Conservation (phyloP, 75 land plant species). For the Sequoia sempervirens region DNA sequence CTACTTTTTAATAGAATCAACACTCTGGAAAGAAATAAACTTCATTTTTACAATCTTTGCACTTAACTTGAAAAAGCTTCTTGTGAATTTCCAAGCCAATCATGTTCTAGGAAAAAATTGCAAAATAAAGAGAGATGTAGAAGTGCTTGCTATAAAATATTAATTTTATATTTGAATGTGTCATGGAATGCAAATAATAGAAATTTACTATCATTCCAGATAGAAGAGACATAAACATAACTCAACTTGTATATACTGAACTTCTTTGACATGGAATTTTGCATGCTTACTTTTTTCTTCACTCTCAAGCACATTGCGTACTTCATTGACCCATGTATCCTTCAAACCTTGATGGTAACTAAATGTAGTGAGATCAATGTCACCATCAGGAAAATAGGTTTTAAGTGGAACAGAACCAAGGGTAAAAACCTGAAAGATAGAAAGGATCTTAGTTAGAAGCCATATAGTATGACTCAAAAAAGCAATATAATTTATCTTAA, state of each 20-base stretch:
- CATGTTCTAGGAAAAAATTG: background rate
- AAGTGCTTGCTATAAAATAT: background rate
- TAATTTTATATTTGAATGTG: background rate
- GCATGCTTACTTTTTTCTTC: conserved; percentile 75
- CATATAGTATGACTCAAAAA: background rate
- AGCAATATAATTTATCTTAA: background rate
- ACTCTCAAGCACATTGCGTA: conserved; percentile 64
- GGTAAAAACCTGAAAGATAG: conserved; percentile 57
- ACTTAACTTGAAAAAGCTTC: background rate
- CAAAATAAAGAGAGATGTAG: background rate
- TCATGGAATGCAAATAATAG: background rate
- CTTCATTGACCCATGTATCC: conserved; percentile 83
- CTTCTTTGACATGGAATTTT: conserved; percentile 83
- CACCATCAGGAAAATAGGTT: conserved; percentile 95
- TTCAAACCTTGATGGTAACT: conserved; percentile 54
- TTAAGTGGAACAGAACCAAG: conserved; percentile 93
- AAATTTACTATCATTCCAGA: background rate
- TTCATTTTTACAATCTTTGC: too few species aligned
- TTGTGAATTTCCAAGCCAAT: background rate
- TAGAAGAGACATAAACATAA: conserved; percentile 27
- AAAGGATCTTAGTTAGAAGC: background rate
- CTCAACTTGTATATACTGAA: conserved; percentile 92
- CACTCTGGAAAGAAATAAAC: too few species aligned
- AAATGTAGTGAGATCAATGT: conserved; percentile 84
- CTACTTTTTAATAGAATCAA: too few species aligned